A percentile compares a stretch with the other conserved stretches of the same genome.
Conservation (phyloP, 1,284 basidiomycete genomes). For the Leccinum ponderosum region DNA sequence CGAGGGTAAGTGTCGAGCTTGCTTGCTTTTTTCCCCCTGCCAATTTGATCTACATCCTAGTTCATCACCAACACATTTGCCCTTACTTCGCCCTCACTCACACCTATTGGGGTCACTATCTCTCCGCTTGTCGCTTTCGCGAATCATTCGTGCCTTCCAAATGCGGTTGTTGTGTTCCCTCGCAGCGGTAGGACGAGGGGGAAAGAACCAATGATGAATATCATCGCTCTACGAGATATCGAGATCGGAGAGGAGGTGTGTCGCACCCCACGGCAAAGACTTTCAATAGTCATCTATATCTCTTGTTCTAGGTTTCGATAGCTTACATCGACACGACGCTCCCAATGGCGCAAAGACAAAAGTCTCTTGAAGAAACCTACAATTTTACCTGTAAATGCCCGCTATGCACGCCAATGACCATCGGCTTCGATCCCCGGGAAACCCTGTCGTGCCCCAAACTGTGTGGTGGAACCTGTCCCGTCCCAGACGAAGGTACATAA, state of each 20-base stretch:
- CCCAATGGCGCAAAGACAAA: conserved; percentile 57
- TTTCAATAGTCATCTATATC: conserved; percentile 1
- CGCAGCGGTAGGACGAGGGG: conserved; percentile 37
- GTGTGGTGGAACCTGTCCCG: conserved; percentile 60
- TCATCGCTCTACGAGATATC: conserved; percentile 72
- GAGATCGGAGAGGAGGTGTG: conserved; percentile 67
- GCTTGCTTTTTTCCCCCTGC: not conserved
- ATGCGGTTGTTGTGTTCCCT: conserved; percentile 90
- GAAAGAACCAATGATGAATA: conserved; percentile 66
- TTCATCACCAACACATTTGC: conserved; percentile 91
- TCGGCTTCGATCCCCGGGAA: conserved; percentile 64
- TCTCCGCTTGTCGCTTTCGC: conserved; percentile 79
- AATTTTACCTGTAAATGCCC: conserved; percentile 76
- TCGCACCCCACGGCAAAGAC: not conserved
- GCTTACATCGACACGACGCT: conserved; percentile 87
- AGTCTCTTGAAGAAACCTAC: conserved; percentile 71
- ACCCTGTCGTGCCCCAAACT: conserved; percentile 64
- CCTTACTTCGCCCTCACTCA: conserved; percentile 71
- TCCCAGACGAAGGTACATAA: conserved; percentile 57
- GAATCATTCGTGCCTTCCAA: conserved; percentile 92
- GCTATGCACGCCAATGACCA: conserved; percentile 45
- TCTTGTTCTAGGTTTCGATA: conserved; percentile 51
- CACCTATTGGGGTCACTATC: conserved; percentile 79
- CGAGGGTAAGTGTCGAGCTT: conserved; percentile 48
- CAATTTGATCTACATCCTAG: conserved; percentile 39